phyloP scores from a whole-genome alignment of 2,329 filamentous ascomycete species.

The Coniosporium tulheliwenetii region DNA sequence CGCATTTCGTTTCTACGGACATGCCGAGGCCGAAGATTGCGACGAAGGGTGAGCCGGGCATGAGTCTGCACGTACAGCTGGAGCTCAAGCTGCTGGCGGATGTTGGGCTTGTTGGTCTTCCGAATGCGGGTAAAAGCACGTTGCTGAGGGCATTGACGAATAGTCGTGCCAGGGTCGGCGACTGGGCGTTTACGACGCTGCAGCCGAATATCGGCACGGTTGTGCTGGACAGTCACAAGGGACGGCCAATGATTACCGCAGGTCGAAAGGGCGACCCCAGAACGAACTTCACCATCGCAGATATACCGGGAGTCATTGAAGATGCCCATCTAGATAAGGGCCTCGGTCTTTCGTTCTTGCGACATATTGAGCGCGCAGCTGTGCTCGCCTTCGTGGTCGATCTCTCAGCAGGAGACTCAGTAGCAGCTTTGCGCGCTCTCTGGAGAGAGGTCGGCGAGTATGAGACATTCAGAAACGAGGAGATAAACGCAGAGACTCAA shows the following conservation, averaged over 20 bases:
- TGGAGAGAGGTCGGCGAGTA: slow-evolving; percentile 89
- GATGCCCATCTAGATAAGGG: slow-evolving; percentile 86
- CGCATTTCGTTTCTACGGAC: slow-evolving; percentile 73
- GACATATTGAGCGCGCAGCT: slow-evolving; percentile 85
- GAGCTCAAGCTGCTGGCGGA: slow-evolving; percentile 93
- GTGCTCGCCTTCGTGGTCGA: slow-evolving; percentile 92
- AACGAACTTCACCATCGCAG: slow-evolving; percentile 80
- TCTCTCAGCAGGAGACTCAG: slow-evolving; percentile 62
- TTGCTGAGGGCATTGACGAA: slow-evolving; percentile 76
- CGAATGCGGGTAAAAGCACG: slow-evolving; percentile 93
- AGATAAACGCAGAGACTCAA: slow-evolving; percentile 48
- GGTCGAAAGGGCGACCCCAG: slow-evolving; percentile 38
- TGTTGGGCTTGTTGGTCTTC: slow-evolving; percentile 83
- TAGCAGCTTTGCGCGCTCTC: slow-evolving; percentile 60
- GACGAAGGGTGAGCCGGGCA: slow-evolving; percentile 67
- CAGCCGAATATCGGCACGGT: slow-evolving; percentile 94
- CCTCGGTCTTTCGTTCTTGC: slow-evolving; percentile 77
- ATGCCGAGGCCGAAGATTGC: slow-evolving; percentile 70
- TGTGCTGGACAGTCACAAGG: slow-evolving; percentile 73
- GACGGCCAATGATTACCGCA: slow-evolving; percentile 43
- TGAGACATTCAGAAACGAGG: slow-evolving; percentile 61
- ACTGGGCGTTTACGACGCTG: slow-evolving; percentile 94
- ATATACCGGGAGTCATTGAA: slow-evolving; percentile 87
- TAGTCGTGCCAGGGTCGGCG: slow-evolving; percentile 74
- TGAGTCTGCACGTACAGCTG: slow-evolving; percentile 66